Conservation (phyloP, 116 monocot species). For the Thalassia testudinum region DNA sequence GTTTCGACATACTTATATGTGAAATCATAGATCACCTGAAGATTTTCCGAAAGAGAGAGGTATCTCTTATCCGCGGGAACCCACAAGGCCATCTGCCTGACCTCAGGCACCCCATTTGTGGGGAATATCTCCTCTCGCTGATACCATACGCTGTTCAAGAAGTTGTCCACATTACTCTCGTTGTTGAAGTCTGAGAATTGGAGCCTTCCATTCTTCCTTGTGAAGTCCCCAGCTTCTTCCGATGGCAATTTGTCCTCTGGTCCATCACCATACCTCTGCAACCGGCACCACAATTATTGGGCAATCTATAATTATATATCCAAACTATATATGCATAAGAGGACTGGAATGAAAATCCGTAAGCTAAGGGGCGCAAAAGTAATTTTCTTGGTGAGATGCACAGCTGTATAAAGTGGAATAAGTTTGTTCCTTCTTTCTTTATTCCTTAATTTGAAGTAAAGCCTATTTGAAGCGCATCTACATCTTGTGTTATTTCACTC, state of each 20-base stretch:
- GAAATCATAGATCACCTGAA: slow-evolving; percentile 9
- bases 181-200: slow-evolving; percentile 34
- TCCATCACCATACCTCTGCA: slow-evolving; percentile 35
- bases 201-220: slow-evolving; percentile 28
- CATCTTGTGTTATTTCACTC: no score
- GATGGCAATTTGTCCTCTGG: slow-evolving; percentile 23
- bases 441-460: no score
- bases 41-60: slow-evolving; percentile 15
- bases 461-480: no score
- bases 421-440: no score
- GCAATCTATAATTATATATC: no score
- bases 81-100: slow-evolving; percentile 43
- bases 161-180: slow-evolving; percentile 3
- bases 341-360: no score
- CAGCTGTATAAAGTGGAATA: no score
- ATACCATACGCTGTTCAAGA: slow-evolving; percentile 56
- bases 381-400: no score
- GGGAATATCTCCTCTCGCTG: slow-evolving; percentile 66
- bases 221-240: slow-evolving; percentile 45
- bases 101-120: slow-evolving; percentile 34
- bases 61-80: slow-evolving; percentile 29
- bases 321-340: no score
- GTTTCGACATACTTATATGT: not conserved
- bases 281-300: not conserved
- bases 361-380: no score